A percentile compares a stretch with the other conserved stretches of the same genome.
Conservation (phyloP, 306 rosid species). For the Psophocarpus tetragonolobus region DNA sequence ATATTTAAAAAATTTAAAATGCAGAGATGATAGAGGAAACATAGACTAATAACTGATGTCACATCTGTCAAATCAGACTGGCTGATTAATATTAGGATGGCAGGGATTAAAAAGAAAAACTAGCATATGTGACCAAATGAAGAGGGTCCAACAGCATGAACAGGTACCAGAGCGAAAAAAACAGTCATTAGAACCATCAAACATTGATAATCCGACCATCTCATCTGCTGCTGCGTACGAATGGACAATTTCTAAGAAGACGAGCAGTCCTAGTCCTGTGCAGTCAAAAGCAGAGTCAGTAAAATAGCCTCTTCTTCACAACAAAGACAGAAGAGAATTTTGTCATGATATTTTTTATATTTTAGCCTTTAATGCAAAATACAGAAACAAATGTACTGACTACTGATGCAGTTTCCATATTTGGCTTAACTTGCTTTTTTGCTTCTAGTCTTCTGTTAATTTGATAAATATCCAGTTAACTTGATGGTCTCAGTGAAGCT, state of each 20-base stretch:
- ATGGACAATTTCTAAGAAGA: conserved; percentile 91
- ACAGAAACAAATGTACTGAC: not conserved
- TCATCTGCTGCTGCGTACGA: conserved; percentile 97
- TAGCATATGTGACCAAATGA: conserved; percentile 23
- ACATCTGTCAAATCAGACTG: conserved; percentile 17
- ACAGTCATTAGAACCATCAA: conserved; percentile 94
- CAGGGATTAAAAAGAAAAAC: not conserved
- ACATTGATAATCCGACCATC: conserved; percentile 90
- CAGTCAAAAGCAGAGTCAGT: conserved; percentile 33
- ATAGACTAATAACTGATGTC: not conserved
- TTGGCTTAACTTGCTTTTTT: conserved; percentile 2
- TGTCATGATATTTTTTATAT: not conserved
- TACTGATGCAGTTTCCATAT: not conserved
- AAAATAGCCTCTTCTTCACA: conserved; percentile 16
- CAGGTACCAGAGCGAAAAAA: conserved; percentile 83
- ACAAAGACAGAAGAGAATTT: not conserved
- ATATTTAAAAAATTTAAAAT: not conserved
- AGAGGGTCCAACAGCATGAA: conserved; percentile 33
- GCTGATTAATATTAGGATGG: conserved; percentile 16
- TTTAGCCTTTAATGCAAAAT: not conserved
- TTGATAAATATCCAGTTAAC: not conserved
- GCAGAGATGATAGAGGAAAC: not conserved
- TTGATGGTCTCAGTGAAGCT: not conserved
- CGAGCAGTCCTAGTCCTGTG: conserved; percentile 83
- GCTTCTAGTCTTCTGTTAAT: not conserved